Evolutionary conservation across 495 filamentous ascomycete genomes (phyloP).

Genomic region (Pseudoneurospora amorphoporcata): DNA sequence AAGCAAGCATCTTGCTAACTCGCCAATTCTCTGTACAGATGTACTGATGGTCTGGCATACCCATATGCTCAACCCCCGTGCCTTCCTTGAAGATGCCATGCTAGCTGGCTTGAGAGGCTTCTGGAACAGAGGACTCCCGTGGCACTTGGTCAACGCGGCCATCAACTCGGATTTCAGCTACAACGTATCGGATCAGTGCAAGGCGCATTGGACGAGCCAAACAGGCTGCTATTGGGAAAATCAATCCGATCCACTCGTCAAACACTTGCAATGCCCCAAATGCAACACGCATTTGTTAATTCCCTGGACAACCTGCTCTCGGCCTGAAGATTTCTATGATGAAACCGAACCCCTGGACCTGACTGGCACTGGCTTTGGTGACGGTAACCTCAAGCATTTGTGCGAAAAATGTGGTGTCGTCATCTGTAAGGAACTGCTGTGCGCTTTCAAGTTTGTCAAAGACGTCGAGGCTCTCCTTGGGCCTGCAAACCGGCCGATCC

Average conservation of each 20-base stretch:
- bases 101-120: slow-evolving; percentile 47
- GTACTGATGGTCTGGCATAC: slow-evolving; percentile 88
- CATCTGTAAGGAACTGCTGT: slow-evolving; percentile 45
- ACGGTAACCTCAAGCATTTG: slow-evolving; percentile 40
- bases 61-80: slow-evolving; percentile 72
- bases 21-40: slow-evolving; percentile 37
- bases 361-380: slow-evolving; percentile 52
- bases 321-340: slow-evolving; percentile 18
- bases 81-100: slow-evolving; percentile 70
- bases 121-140: slow-evolving; percentile 63
- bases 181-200: slow-evolving; percentile 36
- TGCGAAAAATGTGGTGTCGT: slow-evolving; percentile 39
- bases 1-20: background rate
- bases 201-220: slow-evolving; percentile 33
- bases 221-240: slow-evolving; percentile 54
- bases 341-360: slow-evolving; percentile 7
- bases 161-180: slow-evolving; percentile 62
- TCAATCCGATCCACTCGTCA: slow-evolving; percentile 36
- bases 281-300: slow-evolving; percentile 37
- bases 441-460: slow-evolving; percentile 44
- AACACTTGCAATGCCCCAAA: slow-evolving; percentile 45
- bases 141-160: slow-evolving; percentile 50
- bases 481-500: slow-evolving; percentile 40
- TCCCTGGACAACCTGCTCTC: slow-evolving; percentile 50
- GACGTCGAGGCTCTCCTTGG: slow-evolving; percentile 40